phyloP scores from a whole-genome alignment of 371 early-diverging fungal genomes.

The Racocetra persica region DNA sequence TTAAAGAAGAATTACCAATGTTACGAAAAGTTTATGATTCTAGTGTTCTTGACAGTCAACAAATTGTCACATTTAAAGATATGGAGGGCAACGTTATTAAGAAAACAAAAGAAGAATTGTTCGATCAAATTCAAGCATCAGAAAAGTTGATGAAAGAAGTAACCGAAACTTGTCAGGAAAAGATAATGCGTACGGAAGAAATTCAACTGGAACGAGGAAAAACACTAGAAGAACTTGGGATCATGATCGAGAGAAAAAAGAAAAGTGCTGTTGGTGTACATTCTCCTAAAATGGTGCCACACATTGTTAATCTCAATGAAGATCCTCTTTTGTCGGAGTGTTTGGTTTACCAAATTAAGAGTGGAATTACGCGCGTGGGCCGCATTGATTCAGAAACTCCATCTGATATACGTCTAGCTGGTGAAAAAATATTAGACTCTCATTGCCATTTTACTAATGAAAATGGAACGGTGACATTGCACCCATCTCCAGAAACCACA shows the following conservation, averaged over 20 bases:
- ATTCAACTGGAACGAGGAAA: slow-evolving; percentile 79
- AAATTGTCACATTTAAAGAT: slow-evolving; percentile 61
- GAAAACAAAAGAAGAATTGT: slow-evolving; percentile 66
- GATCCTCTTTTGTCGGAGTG: slow-evolving; percentile 93
- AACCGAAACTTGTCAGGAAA: slow-evolving; percentile 89
- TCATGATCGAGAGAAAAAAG: slow-evolving; percentile 76
- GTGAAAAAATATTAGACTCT: slow-evolving; percentile 69
- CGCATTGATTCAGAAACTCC: slow-evolving; percentile 55
- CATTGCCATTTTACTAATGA: slow-evolving; percentile 84
- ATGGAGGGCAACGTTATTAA: slow-evolving; percentile 57
- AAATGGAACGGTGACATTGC: slow-evolving; percentile 67
- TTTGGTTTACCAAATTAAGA: slow-evolving; percentile 85
- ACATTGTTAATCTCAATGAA: slow-evolving; percentile 89
- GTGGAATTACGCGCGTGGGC: slow-evolving; percentile 80
- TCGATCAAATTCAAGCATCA: slow-evolving; percentile 84
- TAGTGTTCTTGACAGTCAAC: slow-evolving; percentile 39
- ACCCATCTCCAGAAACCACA: slow-evolving; percentile 65
- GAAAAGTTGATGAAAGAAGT: slow-evolving; percentile 88
- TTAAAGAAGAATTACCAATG: slow-evolving; percentile 82
- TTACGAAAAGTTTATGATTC: slow-evolving; percentile 57
- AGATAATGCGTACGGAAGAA: slow-evolving; percentile 75
- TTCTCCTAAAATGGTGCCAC: slow-evolving; percentile 85
- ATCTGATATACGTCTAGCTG: slow-evolving; percentile 79
- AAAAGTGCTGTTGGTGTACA: slow-evolving; percentile 81
- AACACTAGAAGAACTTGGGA: slow-evolving; percentile 83